Evolutionary conservation across 305 asterid genomes (phyloP), one percentile per base, ranked within the genome.

Genomic region (Rubia peregrina): DNA sequence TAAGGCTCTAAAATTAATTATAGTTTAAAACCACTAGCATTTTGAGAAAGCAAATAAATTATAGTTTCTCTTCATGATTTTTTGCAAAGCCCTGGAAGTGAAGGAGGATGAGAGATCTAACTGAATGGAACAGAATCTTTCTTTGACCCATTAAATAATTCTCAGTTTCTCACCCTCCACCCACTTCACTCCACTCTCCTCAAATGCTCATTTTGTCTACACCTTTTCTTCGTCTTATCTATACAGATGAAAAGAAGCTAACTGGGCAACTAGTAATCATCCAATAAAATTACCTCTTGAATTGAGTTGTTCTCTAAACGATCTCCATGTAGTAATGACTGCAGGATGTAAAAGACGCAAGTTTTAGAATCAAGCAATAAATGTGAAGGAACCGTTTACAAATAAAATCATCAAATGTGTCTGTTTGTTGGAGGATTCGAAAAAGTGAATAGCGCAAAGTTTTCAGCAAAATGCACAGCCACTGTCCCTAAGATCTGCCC

Each of bases 251-350:
- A 24, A 10, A 49, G 36, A 40, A 55, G 46, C 41, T 19, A 41
- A 12, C 12, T 0, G 3, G 53, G 19, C 9, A 43, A 21, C 16
- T 0, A 8, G 42, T 5, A 55, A 43, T 22, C 11, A 69, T 49
- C 9, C 53, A 65, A 66, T 24, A 48, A 71, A 83, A 75, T 80
- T 89, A 89, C 99, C 96, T 94, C 99, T 84, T 88, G 84, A 80
- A 94, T 94, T 76, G 90, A 91, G 70, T 83, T 86, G 70, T 83
- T 87, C 86, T 88, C 89, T 84, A 84, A 80, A 82, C 76, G 86
- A 86, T 89, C 93, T 71, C 97, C 96, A 74, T 86, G 96, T 79
- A 94, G 87, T 77, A 94, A 77, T 8, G 95, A 84, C 99, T 94
- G 92, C 63, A 68, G 70, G 69, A 53, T 56, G 77, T 73, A 80